Evolutionary conservation across 2,329 filamentous ascomycete genomes (phyloP).

Genomic region (Neophaeococcomyces mojaviensis): DNA sequence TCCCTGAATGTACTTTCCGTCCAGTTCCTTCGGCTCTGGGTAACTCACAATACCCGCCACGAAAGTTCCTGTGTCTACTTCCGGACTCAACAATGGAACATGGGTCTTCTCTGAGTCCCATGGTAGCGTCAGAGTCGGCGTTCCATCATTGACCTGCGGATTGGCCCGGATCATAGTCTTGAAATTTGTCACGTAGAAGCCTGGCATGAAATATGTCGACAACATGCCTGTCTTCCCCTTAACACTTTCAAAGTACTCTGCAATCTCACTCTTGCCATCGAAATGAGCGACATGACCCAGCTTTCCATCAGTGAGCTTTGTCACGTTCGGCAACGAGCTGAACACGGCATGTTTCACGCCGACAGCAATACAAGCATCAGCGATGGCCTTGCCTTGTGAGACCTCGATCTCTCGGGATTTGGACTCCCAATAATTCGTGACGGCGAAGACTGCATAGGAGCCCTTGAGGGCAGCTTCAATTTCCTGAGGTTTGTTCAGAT

Average conservation of each 20-base stretch:
- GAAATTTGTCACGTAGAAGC: constrained; percentile 39
- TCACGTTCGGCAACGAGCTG: constrained; percentile 30
- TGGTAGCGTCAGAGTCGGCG: constrained; percentile 24
- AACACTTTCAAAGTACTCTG: constrained; percentile 30
- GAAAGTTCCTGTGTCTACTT: constrained; percentile 39
- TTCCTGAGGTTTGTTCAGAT: constrained; percentile 34
- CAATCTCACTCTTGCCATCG: constrained; percentile 35
- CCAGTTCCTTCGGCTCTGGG: constrained; percentile 13
- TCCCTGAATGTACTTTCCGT: constrained; percentile 39
- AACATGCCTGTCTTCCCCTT: constrained; percentile 22
- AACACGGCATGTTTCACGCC: constrained; percentile 36
- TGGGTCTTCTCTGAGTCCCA: constrained; percentile 24
- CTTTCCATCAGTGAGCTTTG: constrained; percentile 29
- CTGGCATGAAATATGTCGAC: constrained; percentile 36
- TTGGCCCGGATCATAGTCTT: constrained; percentile 26
- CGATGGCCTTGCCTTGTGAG: constrained; percentile 31
- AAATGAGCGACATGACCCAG: constrained; percentile 32
- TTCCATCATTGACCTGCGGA: constrained; percentile 21
- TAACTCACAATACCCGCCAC: constrained; percentile 26
- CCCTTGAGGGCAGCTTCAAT: constrained; percentile 36
- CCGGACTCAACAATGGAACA: constrained; percentile 41
- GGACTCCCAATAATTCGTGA: constrained; percentile 42
- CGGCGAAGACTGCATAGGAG: constrained; percentile 43
- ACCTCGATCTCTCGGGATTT: constrained; percentile 31
- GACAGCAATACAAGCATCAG: constrained; percentile 31